phyloP scores from a whole-genome alignment of 257 asterid species.

The Eucommia ulmoides region DNA sequence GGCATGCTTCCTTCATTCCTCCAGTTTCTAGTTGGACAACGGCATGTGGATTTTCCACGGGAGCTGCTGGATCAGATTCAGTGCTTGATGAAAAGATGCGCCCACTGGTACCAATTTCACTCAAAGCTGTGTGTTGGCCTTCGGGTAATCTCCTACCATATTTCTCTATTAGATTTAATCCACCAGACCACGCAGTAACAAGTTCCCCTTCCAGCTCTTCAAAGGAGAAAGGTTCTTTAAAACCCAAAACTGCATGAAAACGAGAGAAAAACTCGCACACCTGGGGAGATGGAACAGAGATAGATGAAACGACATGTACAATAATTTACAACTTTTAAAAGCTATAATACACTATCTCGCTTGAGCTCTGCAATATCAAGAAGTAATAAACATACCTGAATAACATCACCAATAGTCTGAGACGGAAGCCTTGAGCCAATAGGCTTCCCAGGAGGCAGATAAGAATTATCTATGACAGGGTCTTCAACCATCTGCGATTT shows the following conservation, averaged over 20 bases:
- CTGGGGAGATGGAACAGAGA: not conserved
- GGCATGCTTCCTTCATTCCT: not conserved
- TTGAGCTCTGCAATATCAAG: not conserved
- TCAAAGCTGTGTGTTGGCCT: not conserved
- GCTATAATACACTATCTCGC: not conserved
- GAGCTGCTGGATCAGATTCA: not conserved
- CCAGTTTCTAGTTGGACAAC: not conserved
- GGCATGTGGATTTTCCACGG: slow-evolving; percentile 1
- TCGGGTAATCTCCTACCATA: not conserved
- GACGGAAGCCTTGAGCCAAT: slow-evolving; percentile 1
- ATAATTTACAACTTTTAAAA: not conserved
- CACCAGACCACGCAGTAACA: not conserved
- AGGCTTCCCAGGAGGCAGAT: slow-evolving; percentile 1
- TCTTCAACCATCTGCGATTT: not conserved
- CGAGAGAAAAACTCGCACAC: not conserved
- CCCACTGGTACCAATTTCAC: not conserved
- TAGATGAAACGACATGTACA: not conserved
- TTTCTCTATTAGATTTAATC: not conserved
- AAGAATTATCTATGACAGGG: not conserved
- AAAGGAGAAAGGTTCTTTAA: not conserved
- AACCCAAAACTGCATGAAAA: not conserved
- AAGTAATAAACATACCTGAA: not conserved
- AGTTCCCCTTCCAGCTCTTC: slow-evolving; percentile 1
- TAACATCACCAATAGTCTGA: not conserved
- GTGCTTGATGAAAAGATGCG: not conserved